Conservation (phyloP, 257 asterid species). For the Solanum corneliomulleri region DNA sequence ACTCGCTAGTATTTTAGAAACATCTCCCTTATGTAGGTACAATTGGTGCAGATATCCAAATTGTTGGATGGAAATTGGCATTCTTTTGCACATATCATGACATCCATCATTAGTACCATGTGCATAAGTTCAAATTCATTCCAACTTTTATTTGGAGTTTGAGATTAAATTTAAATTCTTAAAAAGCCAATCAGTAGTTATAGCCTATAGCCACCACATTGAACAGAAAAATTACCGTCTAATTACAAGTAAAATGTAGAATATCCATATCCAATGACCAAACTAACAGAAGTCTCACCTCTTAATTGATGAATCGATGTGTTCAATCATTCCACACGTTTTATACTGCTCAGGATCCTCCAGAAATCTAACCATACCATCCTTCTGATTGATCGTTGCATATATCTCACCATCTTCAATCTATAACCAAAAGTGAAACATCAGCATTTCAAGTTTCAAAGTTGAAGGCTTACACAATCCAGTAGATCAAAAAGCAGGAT, state of each 20-base stretch:
- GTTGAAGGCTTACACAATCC: background rate
- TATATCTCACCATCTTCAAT: constrained; percentile 89
- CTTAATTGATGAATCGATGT: constrained; percentile 76
- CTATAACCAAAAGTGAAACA: constrained; percentile 20
- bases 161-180: background rate
- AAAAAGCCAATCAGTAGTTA: background rate
- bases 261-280: background rate
- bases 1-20: background rate
- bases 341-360: constrained; percentile 98
- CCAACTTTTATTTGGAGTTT: background rate
- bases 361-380: constrained; percentile 98
- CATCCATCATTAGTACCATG: background rate
- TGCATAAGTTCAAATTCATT: background rate
- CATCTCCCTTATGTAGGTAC: background rate
- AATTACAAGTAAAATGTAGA: background rate
- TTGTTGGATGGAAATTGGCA: background rate
- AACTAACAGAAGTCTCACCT: constrained; percentile 31
- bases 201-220: background rate
- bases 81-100: background rate
- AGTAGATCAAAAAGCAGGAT: constrained; percentile 6
- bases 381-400: constrained; percentile 97
- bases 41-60: background rate
- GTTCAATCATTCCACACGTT: constrained; percentile 90
- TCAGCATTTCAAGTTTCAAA: background rate
- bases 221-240: background rate